Base-by-base conservation (phyloP, 495 filamentous ascomycete genomes). In the Aspergillus biplanus region DNA sequence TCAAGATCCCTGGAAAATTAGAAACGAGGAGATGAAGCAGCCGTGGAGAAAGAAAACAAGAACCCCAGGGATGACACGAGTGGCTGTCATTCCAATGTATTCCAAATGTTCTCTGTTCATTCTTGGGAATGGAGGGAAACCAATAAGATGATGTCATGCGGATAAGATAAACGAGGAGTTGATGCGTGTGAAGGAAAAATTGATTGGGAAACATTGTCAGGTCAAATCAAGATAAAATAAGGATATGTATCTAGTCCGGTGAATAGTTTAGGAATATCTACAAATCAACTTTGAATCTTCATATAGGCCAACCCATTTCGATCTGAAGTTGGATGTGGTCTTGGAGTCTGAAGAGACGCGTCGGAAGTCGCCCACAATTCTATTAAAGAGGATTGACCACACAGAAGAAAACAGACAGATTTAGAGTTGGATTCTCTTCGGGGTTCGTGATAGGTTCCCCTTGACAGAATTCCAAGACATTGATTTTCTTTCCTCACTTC, bases 101-200 rank as follows among this genome's bases (percentile, higher is more conserved):
- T 27, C 21, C 21, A 27, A 27, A 27, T 27, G 21, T 27, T 27
- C 21, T 27, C 21, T 27, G 39, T 44, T 44, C 39, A 44, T 44
- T 6, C 39, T 4, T 11, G 3, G 39, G 4, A 44, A 44, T 11
- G 39, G 39, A 44, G 39, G 39, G 39, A 50, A 4, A 1, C 47
- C 21, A 3, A 50, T n/a, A 4, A 44, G 7, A 44, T 50, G 47
- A 50, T 50, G 47, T 50, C 47, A 50, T 50, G 47, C 47, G 47
- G 47, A 50, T 50, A 50, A 50, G 47, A 50, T 50, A 50, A 27
- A 50, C 47, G 16, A 27, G 0, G 15, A 8, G 15, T 18, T 0
- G 16, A 18, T 4, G 6, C 5, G 0, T 21, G 18, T 11, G 27
- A 9, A 49, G 47, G 16, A 18, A 18, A 18, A 1, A 5, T 49